These are phyloP conservation scores for Candida insectalens DNA, from an alignment of 805 yeast genomes.

Conservation along the genomic window DNA sequence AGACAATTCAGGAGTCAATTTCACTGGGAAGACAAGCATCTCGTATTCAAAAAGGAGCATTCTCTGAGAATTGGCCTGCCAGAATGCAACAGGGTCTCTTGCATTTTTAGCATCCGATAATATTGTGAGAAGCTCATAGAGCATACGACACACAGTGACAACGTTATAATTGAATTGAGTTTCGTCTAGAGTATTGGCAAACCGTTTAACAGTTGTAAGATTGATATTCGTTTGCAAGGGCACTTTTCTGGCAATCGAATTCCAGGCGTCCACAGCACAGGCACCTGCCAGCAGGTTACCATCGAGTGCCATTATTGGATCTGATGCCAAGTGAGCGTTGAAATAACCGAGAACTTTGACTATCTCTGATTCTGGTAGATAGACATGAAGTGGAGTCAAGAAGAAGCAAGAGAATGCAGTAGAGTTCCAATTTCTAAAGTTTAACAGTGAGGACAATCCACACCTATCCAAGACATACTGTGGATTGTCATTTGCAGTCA, in stretches of 20 bases:
- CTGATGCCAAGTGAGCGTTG: not conserved
- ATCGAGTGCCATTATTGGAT: not conserved
- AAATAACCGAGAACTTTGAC: not conserved
- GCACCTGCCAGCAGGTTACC: slow-evolving; percentile 1
- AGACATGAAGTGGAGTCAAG: not conserved
- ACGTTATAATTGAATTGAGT: not conserved
- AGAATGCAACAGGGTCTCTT: not conserved
- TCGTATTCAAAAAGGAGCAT: slow-evolving; percentile 1
- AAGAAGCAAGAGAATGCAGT: not conserved
- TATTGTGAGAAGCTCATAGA: not conserved
- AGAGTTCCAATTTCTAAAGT: not conserved
- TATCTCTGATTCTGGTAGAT: not conserved
- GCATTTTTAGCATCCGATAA: not conserved
- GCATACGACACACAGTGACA: not conserved
- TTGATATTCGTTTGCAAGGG: not conserved
- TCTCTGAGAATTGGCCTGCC: not conserved
- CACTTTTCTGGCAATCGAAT: not conserved
- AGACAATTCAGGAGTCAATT: not conserved
- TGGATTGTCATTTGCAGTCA: not conserved
- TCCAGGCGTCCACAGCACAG: not conserved
- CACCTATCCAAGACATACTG: not conserved
- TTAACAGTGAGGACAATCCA: not conserved
- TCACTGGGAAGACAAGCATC: slow-evolving; percentile 2
- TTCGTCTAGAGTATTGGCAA: not conserved
- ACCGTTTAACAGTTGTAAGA: not conserved